Conservation (phyloP, 257 asterid species). For the Anisodus acutangulus region DNA sequence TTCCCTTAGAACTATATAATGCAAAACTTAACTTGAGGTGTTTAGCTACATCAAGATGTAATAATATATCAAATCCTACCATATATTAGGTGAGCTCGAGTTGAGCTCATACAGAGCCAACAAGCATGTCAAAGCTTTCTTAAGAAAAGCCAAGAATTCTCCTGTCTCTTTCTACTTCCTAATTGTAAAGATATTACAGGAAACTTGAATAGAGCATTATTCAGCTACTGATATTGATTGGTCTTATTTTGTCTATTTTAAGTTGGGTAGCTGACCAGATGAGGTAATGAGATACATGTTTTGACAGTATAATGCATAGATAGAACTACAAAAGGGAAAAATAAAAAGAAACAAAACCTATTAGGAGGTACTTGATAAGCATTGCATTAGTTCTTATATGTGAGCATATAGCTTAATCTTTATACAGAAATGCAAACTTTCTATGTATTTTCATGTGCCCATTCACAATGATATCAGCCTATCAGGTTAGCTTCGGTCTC, state of each 20-base stretch:
- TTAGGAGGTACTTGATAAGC: background rate
- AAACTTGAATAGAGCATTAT: background rate
- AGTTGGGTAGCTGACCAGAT: background rate
- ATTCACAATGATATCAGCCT: background rate
- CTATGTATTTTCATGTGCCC: background rate
- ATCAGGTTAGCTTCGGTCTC: background rate
- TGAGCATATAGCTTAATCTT: background rate
- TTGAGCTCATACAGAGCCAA: background rate
- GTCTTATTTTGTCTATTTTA: background rate
- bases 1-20: background rate
- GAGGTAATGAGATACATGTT: background rate
- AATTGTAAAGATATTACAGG: background rate
- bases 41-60: background rate
- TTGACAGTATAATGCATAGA: background rate
- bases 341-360: background rate
- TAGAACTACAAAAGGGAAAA: background rate
- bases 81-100: background rate
- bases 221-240: background rate
- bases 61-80: background rate
- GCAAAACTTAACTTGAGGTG: background rate
- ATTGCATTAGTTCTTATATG: background rate
- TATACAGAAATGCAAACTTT: background rate
- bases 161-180: background rate
- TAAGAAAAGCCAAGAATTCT: background rate
- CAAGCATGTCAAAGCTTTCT: constrained; percentile 1